Percentiles rank a stretch among this genome's conserved stretches.
Conservation (phyloP, 2,329 filamentous ascomycete genomes). For the Stachybotrys elegans region DNA sequence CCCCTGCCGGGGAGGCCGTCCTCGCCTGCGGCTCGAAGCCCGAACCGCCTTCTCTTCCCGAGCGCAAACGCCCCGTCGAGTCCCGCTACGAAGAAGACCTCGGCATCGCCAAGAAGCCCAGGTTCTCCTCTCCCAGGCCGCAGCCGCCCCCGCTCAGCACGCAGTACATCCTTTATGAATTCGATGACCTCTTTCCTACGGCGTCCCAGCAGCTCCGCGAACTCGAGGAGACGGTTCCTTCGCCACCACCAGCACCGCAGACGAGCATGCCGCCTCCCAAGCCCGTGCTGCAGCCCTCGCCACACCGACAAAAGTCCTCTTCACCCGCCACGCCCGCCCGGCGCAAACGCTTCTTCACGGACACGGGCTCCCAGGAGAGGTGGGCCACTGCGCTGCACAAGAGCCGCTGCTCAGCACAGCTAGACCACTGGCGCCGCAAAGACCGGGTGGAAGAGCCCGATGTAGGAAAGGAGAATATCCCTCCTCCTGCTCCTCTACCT, state of each 20-base stretch:
- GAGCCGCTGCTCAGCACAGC: slow-evolving; percentile 27
- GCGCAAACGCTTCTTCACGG: slow-evolving; percentile 29
- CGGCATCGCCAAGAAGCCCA: slow-evolving; percentile 7
- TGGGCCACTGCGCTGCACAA: slow-evolving; percentile 27
- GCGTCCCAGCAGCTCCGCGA: slow-evolving; percentile 51
- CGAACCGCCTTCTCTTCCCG: too few relatives aligned
- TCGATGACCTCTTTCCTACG: slow-evolving; percentile 52
- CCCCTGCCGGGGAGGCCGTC: too few relatives aligned
- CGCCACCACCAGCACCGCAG: slow-evolving; percentile 5
- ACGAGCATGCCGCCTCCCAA: slow-evolving; percentile 11
- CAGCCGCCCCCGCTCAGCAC: slow-evolving; percentile 35
- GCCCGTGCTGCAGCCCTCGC: slow-evolving; percentile 11
- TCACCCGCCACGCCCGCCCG: too few relatives aligned
- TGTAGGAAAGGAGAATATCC: slow-evolving; percentile 2
- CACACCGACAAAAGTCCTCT: too few relatives aligned
- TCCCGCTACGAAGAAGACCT: slow-evolving; percentile 15
- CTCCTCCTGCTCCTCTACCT: too few relatives aligned
- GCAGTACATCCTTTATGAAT: slow-evolving; percentile 46
- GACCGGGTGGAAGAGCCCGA: slow-evolving; percentile 16
- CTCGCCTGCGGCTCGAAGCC: too few relatives aligned
- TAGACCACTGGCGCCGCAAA: slow-evolving; percentile 20
- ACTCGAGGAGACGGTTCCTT: slow-evolving; percentile 32
- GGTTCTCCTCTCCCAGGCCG: not conserved
- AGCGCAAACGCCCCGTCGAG: not conserved
- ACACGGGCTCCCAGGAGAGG: slow-evolving; percentile 28